phyloP scores from a whole-genome alignment of 768 basidiomycete species.

The Serendipita vermifera region DNA sequence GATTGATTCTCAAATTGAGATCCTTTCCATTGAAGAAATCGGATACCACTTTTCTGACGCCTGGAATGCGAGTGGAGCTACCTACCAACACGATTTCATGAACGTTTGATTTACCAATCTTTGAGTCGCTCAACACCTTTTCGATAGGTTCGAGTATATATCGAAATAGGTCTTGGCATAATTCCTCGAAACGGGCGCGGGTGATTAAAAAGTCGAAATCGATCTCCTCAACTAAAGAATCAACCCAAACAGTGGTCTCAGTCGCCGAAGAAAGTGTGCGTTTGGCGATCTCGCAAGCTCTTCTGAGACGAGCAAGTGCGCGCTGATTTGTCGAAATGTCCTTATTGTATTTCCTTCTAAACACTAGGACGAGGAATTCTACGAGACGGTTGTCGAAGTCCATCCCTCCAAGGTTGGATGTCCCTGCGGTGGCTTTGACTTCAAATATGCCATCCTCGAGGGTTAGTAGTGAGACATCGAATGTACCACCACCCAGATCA shows the following conservation, averaged over 20 bases:
- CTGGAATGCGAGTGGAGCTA: slow-evolving; percentile 41
- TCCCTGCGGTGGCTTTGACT: slow-evolving; percentile 35
- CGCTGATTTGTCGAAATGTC: slow-evolving; percentile 28
- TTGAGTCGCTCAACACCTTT: slow-evolving; percentile 40
- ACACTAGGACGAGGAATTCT: slow-evolving; percentile 33
- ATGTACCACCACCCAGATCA: slow-evolving; percentile 36
- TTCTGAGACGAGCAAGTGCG: slow-evolving; percentile 33
- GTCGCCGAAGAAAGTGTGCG: slow-evolving; percentile 39
- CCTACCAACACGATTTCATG: slow-evolving; percentile 33
- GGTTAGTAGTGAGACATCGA: slow-evolving; percentile 35
- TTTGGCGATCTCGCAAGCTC: slow-evolving; percentile 49
- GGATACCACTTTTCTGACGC: slow-evolving; percentile 38
- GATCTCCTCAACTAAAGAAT: slow-evolving; percentile 38
- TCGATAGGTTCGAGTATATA: slow-evolving; percentile 43
- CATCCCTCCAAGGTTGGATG: slow-evolving; percentile 36
- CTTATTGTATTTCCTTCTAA: slow-evolving; percentile 37
- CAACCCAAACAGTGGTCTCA: slow-evolving; percentile 35
- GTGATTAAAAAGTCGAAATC: slow-evolving; percentile 39
- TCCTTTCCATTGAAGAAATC: slow-evolving; percentile 41
- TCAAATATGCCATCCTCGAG: slow-evolving; percentile 38
- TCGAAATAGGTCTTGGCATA: slow-evolving; percentile 41
- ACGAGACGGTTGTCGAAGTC: slow-evolving; percentile 38
- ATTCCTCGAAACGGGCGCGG: slow-evolving; percentile 41
- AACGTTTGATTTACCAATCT: slow-evolving; percentile 37
- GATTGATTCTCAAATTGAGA: slow-evolving; percentile 40